Base-by-base conservation (phyloP, 306 rosid species). In the Urtica urens region DNA sequence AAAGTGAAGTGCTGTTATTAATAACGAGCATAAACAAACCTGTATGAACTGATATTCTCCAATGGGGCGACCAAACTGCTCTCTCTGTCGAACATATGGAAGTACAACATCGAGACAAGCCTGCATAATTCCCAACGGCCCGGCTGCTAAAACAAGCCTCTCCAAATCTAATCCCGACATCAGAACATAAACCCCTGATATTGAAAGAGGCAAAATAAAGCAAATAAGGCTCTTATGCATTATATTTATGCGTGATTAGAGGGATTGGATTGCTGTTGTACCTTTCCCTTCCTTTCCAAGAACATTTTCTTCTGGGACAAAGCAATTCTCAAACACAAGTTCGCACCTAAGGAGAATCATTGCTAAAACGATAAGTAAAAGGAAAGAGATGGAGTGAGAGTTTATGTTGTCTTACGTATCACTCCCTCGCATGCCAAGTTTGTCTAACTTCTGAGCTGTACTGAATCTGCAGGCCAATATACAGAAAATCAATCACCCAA, bases 361-460 rank as follows among this genome's bases (percentile, higher is more conserved):
- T 47, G 50, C 67, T 45, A 61, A 5, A 47, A 46, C 79, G 82
- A 47, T 46, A 38, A 68, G 24, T 37, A 31, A 41, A 35, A 63
- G 24, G 2, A 29, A 26, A 21, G 31, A 10, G 47, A 23, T 31
- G 29, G 57, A 18, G 54, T 24, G 55, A 29, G 51, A 31, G 60
- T 23, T 16, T 23, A 30, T 38, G 19, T 25, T 23, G 28, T 3
- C 90, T 6, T 80, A 84, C 93, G 93, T 90, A 74, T 84, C 97
- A 75, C 97, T 90, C 66, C 97, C 97, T 40, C 97, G 90, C 97
- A 90, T 90, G 58, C 97, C 95, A 17, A 90, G 97, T 73, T 90
- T 90, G 71, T 90, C 97, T 57, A 90, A 64, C 64, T 84, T 88
- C 65, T 90, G 95, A 21, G 97, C 95, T 24, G 95, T 90, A 48